Conservation (phyloP, 2,329 filamentous ascomycete genomes). For the Penicillium hordei region DNA sequence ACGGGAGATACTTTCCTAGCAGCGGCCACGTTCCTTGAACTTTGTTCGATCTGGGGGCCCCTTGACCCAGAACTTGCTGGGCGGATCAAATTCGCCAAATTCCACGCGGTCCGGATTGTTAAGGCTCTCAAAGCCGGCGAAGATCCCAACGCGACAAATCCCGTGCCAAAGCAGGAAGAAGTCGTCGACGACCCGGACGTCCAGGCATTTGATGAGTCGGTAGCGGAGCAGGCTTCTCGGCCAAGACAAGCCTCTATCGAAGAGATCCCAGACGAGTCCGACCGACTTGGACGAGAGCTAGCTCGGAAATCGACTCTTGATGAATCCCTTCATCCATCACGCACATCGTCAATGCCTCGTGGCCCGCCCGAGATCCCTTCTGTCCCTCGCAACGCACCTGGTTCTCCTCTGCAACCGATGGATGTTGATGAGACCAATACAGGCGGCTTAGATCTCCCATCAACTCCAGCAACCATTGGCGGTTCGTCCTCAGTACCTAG, state of each 20-base stretch:
- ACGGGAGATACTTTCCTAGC: constrained; percentile 94
- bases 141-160: constrained; percentile 90
- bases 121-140: constrained; percentile 88
- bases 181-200: constrained; percentile 63
- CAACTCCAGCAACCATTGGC: constrained; percentile 40
- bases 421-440: constrained; percentile 38
- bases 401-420: constrained; percentile 29
- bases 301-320: constrained; percentile 52
- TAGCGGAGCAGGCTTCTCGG: constrained; percentile 48
- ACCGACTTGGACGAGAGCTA: constrained; percentile 46
- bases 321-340: constrained; percentile 52
- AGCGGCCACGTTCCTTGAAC: constrained; percentile 85
- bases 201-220: constrained; percentile 50
- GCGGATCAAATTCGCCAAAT: constrained; percentile 96
- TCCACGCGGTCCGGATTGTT: constrained; percentile 85
- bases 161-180: constrained; percentile 59
- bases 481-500: constrained; percentile 26
- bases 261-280: constrained; percentile 58
- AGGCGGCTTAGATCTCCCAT: constrained; percentile 38
- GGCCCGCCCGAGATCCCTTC: constrained; percentile 28
- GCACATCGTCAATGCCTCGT: constrained; percentile 43
- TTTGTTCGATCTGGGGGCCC: constrained; percentile 79
- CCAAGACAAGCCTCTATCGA: constrained; percentile 57
- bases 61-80: constrained; percentile 72
- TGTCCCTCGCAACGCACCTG: constrained; percentile 27